phyloP scores from a whole-genome alignment of 2,329 filamentous ascomycete genomes.

The Phaeosphaeria sp. region DNA sequence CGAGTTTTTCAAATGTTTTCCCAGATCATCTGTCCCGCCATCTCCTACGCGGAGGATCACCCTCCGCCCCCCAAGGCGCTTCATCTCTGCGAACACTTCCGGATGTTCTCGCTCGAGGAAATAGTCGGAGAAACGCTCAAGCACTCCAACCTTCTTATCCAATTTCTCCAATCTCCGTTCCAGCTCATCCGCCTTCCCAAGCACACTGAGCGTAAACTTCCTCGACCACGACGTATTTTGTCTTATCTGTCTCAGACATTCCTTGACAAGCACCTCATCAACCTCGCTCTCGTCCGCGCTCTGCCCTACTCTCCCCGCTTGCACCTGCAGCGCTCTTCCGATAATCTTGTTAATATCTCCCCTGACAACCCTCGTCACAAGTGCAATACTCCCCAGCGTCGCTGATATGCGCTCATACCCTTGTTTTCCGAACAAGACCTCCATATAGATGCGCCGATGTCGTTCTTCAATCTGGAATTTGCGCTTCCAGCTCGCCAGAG shows the following conservation, averaged over 20 bases:
- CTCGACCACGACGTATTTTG: constrained; percentile 24
- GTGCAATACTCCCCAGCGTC: constrained; percentile 21
- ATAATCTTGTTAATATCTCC: constrained; percentile 26
- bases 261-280: constrained; percentile 22
- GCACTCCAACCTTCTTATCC: constrained; percentile 23
- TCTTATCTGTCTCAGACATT: constrained; percentile 25
- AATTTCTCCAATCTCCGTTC: constrained; percentile 25
- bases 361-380: constrained; percentile 15
- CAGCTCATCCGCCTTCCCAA: constrained; percentile 23
- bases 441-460: constrained; percentile 26
- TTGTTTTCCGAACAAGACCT: constrained; percentile 28
- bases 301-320: constrained; percentile 1
- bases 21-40: constrained; percentile 13
- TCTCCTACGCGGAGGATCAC: constrained; percentile 23
- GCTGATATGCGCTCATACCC: constrained; percentile 25
- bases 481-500: constrained; percentile 30
- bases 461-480: constrained; percentile 31
- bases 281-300: constrained; percentile 5
- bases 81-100: constrained; percentile 27
- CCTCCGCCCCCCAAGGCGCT: constrained; percentile 29
- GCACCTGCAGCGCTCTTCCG: constrained; percentile 21
- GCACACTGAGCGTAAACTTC: constrained; percentile 28
- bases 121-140: constrained; percentile 31
- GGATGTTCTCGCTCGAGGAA: constrained; percentile 35
- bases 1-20: constrained; percentile 25